Conservation (phyloP, 345 rosid genomes). For the Boechera stricta region DNA sequence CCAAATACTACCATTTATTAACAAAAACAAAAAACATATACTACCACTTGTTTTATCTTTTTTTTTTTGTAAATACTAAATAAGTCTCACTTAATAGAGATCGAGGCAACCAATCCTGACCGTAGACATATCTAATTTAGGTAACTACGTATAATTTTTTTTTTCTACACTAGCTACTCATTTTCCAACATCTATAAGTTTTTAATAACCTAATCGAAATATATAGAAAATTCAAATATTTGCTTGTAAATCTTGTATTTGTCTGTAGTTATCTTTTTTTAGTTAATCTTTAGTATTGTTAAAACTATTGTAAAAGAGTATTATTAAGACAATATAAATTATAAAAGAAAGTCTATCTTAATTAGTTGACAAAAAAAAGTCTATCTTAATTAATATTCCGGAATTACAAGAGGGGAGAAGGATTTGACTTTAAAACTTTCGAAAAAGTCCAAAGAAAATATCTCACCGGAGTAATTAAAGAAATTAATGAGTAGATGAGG, state of each 20-base stretch:
- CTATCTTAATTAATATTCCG: no score
- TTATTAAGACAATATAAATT: no score
- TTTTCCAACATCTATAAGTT: not conserved
- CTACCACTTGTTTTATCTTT: not conserved
- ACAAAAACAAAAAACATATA: not conserved
- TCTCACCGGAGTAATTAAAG: not conserved
- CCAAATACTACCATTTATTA: not conserved
- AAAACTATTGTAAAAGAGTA: no score
- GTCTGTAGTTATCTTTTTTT: no score
- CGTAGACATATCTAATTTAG: not conserved
- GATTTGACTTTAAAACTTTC: not conserved
- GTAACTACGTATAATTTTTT: not conserved
- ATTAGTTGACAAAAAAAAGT: no score
- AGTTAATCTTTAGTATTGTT: no score
- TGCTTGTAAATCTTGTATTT: no score
- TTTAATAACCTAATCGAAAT: not conserved
- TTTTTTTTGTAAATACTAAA: not conserved
- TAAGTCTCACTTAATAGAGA: not conserved
- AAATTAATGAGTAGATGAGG: not conserved
- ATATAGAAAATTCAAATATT: not conserved
- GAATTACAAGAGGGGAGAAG: not conserved
- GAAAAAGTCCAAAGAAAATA: not conserved
- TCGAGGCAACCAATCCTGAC: not conserved
- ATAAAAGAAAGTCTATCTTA: no score
- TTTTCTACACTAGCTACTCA: not conserved